Evolutionary conservation across 306 rosid species (phyloP), one percentile per base, ranked within the genome.

Genomic region (Pterocarpus santalinus): DNA sequence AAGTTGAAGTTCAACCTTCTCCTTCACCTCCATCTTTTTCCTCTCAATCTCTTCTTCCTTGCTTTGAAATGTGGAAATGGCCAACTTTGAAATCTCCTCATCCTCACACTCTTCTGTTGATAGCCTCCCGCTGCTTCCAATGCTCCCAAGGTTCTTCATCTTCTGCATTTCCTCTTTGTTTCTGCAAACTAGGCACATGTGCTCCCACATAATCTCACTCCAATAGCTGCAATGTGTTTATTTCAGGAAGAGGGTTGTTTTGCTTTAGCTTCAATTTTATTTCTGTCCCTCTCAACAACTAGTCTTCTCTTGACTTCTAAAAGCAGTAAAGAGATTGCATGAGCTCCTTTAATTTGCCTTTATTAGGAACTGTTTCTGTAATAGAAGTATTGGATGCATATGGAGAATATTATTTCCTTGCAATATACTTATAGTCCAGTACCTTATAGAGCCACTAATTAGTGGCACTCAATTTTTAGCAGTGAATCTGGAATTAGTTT

Each of bases 11-110:
- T 91, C 93, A 72, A 95, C 97, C 71, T 83, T 95, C 87, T 95
- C 96, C 71, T 75, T 95, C 32, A 95, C 96, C 58, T 91, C 96
- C 90, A 88, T 86, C 77, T 93, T 95, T 84, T 61, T 93, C 89
- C 89, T 95, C 90, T 95, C 97, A 39, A 93, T 95, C 91, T 89
- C 97, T 79, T 95, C 97, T 84, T 93, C 99, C 79, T 85, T 89
- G 3, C 95, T 93, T 83, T 91, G 92, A 58, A 86, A 84, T 5
- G 91, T 70, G 9, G 95, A 91, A 56, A 95, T 82, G 80, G 95
- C 85, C 69, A 88, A 3, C 64, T 86, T 91, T 4, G 95, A 73
- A 69, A 85, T 66, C 76, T 90, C 95, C 33, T 89, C 97, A 14
- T 90, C 92, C 41, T 85, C 95, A 51, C 13, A 65, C 68, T 92